These are phyloP conservation scores for Zygoascus hellenicus DNA, from an alignment of 1,139 yeast genomes.

Conservation along the genomic window DNA sequence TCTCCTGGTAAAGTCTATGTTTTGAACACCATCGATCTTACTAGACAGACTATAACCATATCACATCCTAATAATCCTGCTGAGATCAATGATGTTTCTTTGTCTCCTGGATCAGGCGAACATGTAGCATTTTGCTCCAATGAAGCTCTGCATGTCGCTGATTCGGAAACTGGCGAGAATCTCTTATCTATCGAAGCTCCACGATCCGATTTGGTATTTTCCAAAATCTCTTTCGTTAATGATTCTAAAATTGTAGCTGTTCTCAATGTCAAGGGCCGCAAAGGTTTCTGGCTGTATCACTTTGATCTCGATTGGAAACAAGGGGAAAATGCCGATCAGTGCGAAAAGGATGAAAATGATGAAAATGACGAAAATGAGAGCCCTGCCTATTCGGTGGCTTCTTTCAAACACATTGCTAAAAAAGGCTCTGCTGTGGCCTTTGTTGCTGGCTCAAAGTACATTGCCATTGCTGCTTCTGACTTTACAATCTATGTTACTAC, in stretches of 20 bases:
- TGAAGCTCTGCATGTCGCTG: constrained; percentile 19
- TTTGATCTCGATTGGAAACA: constrained; percentile 23
- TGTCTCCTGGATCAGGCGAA: constrained; percentile 18
- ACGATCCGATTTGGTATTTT: constrained; percentile 32
- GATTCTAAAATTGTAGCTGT: constrained; percentile 51
- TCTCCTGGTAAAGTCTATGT: constrained; percentile 20
- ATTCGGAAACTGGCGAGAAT: constrained; percentile 23
- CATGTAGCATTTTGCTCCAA: constrained; percentile 23
- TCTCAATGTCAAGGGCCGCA: constrained; percentile 37
- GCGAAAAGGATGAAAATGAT: not conserved
- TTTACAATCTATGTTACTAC: constrained; percentile 52
- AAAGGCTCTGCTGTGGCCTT: constrained; percentile 42
- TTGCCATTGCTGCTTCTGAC: constrained; percentile 75
- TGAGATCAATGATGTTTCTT: constrained; percentile 18
- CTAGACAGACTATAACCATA: not conserved
- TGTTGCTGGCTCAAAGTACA: constrained; percentile 48
- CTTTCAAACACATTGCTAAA: constrained; percentile 3
- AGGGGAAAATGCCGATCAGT: not conserved
- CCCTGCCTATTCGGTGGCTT: not conserved
- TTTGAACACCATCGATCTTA: constrained; percentile 12
- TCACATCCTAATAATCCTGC: constrained; percentile 8
- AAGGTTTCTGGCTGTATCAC: constrained; percentile 40
- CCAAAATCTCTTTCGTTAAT: constrained; percentile 56
- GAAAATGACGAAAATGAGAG: not conserved
- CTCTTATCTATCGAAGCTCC: constrained; percentile 20